Evolutionary conservation across 192 early-diverging fungal species (phyloP).

Genomic region (Backusella parvicylindrica): DNA sequence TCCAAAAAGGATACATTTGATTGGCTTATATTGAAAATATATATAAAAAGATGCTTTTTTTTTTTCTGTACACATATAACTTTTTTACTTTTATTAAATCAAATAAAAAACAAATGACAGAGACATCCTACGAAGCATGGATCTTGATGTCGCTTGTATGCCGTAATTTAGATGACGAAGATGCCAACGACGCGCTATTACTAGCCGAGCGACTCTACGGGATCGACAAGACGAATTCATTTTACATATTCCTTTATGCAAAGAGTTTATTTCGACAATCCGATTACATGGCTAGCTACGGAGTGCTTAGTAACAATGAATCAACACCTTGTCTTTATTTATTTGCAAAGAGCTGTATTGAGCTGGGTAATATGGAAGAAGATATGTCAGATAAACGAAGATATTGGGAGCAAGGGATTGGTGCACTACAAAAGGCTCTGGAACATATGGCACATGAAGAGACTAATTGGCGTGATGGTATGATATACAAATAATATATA

Average conservation of each 20-base stretch:
- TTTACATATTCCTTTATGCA: slow-evolving; percentile 23
- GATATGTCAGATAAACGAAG: background rate
- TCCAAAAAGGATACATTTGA: no score
- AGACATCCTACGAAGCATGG: slow-evolving; percentile 19
- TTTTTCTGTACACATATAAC: no score
- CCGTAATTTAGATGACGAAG: slow-evolving; percentile 25
- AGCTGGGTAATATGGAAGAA: slow-evolving; percentile 14
- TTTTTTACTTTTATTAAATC: no score
- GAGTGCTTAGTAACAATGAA: background rate
- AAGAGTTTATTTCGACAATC: slow-evolving; percentile 16
- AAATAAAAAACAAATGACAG: background rate
- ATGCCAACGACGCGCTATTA: slow-evolving; percentile 15
- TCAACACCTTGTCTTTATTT: slow-evolving; percentile 21
- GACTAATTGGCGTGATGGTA: slow-evolving; percentile 14
- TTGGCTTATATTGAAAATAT: no score
- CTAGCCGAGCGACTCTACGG: slow-evolving; percentile 28
- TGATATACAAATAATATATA: background rate
- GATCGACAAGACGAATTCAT: slow-evolving; percentile 21
- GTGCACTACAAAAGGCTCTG: background rate
- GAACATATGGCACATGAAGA: background rate
- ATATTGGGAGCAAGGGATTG: background rate
- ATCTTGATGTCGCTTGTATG: slow-evolving; percentile 17
- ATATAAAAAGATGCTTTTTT: no score
- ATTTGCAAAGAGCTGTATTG: slow-evolving; percentile 23
- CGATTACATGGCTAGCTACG: slow-evolving; percentile 19